A percentile compares a stretch with the other conserved stretches of the same genome.
Evolutionary conservation across 495 filamentous ascomycete species (phyloP).

Genomic region (Aspergillus taichungensis): DNA sequence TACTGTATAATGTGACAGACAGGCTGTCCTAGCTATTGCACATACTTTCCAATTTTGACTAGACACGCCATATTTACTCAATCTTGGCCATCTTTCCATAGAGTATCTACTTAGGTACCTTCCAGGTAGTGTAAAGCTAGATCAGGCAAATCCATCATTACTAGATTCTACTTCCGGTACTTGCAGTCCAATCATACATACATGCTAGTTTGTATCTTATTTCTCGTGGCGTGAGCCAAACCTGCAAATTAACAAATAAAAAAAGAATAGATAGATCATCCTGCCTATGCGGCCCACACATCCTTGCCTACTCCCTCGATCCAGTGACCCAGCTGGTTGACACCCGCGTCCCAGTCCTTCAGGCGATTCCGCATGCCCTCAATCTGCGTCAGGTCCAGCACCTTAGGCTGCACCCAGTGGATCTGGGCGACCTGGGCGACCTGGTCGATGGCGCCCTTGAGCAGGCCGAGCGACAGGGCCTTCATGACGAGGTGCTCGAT

Average conservation of each 20-base stretch:
- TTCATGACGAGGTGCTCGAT: slow-evolving; percentile 99
- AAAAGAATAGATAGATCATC: not conserved
- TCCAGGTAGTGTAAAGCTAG: too few species aligned
- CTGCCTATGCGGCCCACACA: slow-evolving; percentile 75
- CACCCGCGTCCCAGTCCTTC: slow-evolving; percentile 90
- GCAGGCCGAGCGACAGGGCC: slow-evolving; percentile 82
- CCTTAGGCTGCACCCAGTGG: slow-evolving; percentile 98
- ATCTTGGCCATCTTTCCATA: too few species aligned
- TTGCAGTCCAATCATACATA: slow-evolving; percentile 5
- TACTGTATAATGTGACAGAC: too few species aligned
- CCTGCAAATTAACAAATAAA: not conserved
- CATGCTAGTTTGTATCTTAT: slow-evolving; percentile 5
- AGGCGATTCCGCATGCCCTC: slow-evolving; percentile 83
- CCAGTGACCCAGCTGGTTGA: slow-evolving; percentile 91
- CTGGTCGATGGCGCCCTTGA: slow-evolving; percentile 92
- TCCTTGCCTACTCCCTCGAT: slow-evolving; percentile 84
- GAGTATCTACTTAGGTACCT: too few species aligned
- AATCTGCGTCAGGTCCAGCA: slow-evolving; percentile 91
- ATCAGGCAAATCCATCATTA: too few species aligned
- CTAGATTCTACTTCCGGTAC: too few species aligned
- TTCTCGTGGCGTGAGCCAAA: not conserved
- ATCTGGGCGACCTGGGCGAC: slow-evolving; percentile 89
- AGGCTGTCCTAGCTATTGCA: too few species aligned
- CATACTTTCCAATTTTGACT: too few species aligned
- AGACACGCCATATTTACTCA: too few species aligned